A percentile compares a stretch with the other conserved stretches of the same genome.
Conservation (phyloP, 768 basidiomycete genomes). For the Agrocybe chaxingu region DNA sequence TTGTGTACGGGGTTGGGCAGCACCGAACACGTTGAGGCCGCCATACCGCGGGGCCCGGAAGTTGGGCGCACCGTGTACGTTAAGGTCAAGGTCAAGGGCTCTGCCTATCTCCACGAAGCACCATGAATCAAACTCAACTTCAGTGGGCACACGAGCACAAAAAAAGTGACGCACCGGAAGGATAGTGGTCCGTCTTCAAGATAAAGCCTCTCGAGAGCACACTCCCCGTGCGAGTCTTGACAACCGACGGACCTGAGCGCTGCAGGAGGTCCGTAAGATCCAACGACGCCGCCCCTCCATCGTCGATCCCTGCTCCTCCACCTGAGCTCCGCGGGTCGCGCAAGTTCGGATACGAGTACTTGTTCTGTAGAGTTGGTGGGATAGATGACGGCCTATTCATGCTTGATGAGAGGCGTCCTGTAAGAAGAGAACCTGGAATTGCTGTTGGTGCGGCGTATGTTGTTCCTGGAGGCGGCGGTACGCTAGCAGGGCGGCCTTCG, state of each 20-base stretch:
- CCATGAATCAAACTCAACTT: not conserved
- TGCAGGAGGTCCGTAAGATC: conserved; percentile 65
- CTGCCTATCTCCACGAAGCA: conserved; percentile 49
- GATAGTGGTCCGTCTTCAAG: conserved; percentile 90
- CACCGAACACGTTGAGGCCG: conserved; percentile 89
- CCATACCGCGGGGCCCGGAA: conserved; percentile 81
- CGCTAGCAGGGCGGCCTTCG: conserved; percentile 8
- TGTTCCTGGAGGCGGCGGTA: not conserved
- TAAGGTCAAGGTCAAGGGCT: conserved; percentile 87
- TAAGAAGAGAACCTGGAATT: conserved; percentile 1
- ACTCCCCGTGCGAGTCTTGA: conserved; percentile 80
- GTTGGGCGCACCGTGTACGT: conserved; percentile 93
- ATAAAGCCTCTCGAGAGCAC: conserved; percentile 89
- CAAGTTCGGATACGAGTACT: conserved; percentile 7
- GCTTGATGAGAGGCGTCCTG: not conserved
- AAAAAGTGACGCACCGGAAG: conserved; percentile 49
- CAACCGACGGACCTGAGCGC: conserved; percentile 68
- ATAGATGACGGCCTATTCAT: conserved; percentile 15
- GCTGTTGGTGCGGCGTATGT: not conserved
- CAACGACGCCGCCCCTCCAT: conserved; percentile 29
- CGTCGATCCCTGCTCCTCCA: not conserved
- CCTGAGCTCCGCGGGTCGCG: not conserved
- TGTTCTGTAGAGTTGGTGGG: conserved; percentile 13
- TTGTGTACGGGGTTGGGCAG: conserved; percentile 91
- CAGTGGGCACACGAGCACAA: not conserved